These are phyloP conservation scores for Lactarius pseudohatsudake DNA, from an alignment of 768 basidiomycete genomes.

Conservation along the genomic window DNA sequence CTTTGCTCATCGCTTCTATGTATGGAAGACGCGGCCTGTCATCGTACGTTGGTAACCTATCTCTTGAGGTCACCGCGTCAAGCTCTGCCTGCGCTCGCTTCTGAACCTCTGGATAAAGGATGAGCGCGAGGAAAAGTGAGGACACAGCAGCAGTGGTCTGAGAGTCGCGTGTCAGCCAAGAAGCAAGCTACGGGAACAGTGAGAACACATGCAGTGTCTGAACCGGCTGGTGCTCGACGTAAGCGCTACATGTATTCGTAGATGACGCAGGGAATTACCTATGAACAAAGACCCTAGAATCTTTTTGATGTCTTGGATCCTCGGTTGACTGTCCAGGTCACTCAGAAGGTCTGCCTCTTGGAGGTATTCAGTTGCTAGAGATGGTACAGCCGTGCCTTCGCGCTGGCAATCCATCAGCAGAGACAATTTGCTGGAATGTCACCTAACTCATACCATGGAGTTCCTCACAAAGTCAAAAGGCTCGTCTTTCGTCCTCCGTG, in stretches of 20 bases:
- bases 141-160: conserved; percentile 21
- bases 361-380: background rate
- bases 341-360: background rate
- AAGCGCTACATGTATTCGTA: background rate
- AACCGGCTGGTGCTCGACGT: conserved; percentile 8
- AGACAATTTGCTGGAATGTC: background rate
- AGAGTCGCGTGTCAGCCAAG: background rate
- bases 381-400: background rate
- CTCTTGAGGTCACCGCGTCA: conserved; percentile 27
- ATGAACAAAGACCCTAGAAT: background rate
- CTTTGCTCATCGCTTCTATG: conserved; percentile 30
- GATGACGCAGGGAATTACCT: background rate
- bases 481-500: background rate
- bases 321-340: no score
- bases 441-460: background rate
- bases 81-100: conserved; percentile 31
- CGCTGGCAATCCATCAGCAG: background rate
- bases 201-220: conserved; percentile 12
- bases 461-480: conserved; percentile 4
- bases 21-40: conserved; percentile 5
- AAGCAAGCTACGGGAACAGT: background rate
- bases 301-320: background rate
- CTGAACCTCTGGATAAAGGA: conserved; percentile 32
- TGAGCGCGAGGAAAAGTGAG: conserved; percentile 34
- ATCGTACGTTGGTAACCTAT: background rate